Evolutionary conservation across 2,329 filamentous ascomycete species (phyloP), one percentile per base, ranked within the genome.

Genomic region (Pseudocercospora pini-densiflorae): DNA sequence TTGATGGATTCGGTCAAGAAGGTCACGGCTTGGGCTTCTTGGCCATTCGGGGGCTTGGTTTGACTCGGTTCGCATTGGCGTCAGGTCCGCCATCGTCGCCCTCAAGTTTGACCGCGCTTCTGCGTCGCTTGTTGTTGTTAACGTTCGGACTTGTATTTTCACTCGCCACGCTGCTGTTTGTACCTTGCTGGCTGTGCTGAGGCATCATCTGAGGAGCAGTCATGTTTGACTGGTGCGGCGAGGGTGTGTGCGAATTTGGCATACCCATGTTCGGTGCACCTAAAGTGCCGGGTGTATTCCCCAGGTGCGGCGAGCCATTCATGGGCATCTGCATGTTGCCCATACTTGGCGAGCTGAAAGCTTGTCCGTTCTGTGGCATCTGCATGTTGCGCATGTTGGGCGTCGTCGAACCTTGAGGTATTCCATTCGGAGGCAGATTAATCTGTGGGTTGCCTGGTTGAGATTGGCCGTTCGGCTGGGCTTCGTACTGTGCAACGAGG

Each of bases 71-170:
- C 36, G 77, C 72, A 36, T 82, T 59, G 16, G 78, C 77, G 43
- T 59, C 69, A 27, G 73, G 74, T 23, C 76, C 78, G 8, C 77
- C 80, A 53, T 87, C 86, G 55, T 88, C 86, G 45, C 78, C 81
- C 71, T 89, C 87, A 61, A 84, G 78, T 76, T 89, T 89, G 64
- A 88, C 86, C 14, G 84, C 84, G 76, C 87, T 89, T 27, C 83
- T 78, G 66, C 88, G 81, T 66, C 88, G 83, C 77, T 90, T 90
- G 72, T 83, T 84, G 71, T 80, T 84, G 55, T 89, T 90, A 71
- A 88, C 83, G 71, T 87, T 88, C 2, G 88, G 88, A 70, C 87
- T 89, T 5, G 88, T 88, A 70, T 87, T 89, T 33, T 87, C 86
- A 72, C 86, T 88, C 8, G 84, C 83, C 69, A 79, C 79, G 19